Conservation (phyloP, 169 alveolate genomes). For the Plasmodium falciparum region DNA sequence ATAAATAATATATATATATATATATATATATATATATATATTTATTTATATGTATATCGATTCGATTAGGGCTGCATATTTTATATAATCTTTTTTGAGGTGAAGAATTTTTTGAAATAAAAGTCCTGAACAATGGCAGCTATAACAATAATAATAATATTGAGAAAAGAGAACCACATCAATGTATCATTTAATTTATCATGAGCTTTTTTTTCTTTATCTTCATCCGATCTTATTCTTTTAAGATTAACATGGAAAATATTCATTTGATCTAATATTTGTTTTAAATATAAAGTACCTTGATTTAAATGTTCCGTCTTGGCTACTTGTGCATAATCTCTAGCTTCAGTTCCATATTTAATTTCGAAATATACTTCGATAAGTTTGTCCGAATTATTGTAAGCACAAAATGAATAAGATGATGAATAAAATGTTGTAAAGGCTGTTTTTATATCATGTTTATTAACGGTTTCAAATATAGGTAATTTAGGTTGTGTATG, state of each 20-base stretch:
- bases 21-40: slow-evolving; percentile 2
- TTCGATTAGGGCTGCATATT: not conserved
- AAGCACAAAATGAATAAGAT: slow-evolving; percentile 67
- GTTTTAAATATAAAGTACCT: slow-evolving; percentile 47
- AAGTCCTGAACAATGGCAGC: slow-evolving; percentile 68
- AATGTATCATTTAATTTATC: slow-evolving; percentile 68
- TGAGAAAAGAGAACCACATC: slow-evolving; percentile 65
- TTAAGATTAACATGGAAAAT: slow-evolving; percentile 50
- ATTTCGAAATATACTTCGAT: slow-evolving; percentile 40
- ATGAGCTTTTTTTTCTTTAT: slow-evolving; percentile 51
- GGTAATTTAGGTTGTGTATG: slow-evolving; percentile 11
- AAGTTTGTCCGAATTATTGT: slow-evolving; percentile 12
- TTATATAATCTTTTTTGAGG: slow-evolving; percentile 64
- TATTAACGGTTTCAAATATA: slow-evolving; percentile 46
- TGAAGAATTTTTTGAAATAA: slow-evolving; percentile 50
- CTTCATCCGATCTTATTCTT: slow-evolving; percentile 43
- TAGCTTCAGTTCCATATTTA: slow-evolving; percentile 65
- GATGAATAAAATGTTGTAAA: slow-evolving; percentile 51
- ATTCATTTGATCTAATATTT: slow-evolving; percentile 51
- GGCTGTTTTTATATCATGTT: slow-evolving; percentile 70
- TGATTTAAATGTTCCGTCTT: slow-evolving; percentile 64
- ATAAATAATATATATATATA: not conserved
- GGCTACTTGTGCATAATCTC: slow-evolving; percentile 57
- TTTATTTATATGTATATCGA: not conserved
- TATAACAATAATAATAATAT: slow-evolving; percentile 30